phyloP scores from a whole-genome alignment of 2,329 filamentous ascomycete species.

The Colletotrichum sp. region DNA sequence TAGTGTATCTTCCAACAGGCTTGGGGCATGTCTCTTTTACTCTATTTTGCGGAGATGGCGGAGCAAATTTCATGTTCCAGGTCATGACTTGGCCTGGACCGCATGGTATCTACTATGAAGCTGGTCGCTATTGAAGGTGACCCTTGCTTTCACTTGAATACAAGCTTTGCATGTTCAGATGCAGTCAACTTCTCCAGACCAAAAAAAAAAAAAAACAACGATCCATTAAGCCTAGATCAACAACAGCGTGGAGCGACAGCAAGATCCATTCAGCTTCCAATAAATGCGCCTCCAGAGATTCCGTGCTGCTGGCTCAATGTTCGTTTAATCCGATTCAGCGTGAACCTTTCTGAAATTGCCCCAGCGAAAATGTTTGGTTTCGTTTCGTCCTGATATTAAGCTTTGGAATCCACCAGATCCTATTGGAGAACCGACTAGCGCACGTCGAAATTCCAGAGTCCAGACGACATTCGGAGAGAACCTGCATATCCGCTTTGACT shows the following conservation, averaged over 20 bases:
- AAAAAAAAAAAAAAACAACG: not conserved
- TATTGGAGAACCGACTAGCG: not conserved
- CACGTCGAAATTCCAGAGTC: not conserved
- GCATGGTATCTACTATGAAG: not conserved
- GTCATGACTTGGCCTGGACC: not conserved
- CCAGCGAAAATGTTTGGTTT: not conserved
- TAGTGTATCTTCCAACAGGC: not conserved
- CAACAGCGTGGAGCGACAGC: not conserved
- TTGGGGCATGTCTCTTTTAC: not conserved
- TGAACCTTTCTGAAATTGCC: not conserved
- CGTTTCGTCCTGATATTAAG: not conserved
- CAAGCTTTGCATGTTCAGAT: not conserved
- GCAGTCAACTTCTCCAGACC: not conserved
- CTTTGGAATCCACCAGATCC: not conserved
- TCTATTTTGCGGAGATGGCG: not conserved
- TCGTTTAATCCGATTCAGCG: not conserved
- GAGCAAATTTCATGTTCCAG: not conserved
- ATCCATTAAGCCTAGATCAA: not conserved
- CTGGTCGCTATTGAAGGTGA: not conserved
- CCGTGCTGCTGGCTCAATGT: not conserved
- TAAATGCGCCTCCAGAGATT: not conserved
- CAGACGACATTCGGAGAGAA: not conserved
- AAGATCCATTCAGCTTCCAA: not conserved
- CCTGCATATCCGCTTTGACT: slow-evolving; percentile 5
- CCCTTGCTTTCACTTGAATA: not conserved